Evolutionary conservation across 1,284 basidiomycete genomes (phyloP).

Genomic region (Chalciporus sp.): DNA sequence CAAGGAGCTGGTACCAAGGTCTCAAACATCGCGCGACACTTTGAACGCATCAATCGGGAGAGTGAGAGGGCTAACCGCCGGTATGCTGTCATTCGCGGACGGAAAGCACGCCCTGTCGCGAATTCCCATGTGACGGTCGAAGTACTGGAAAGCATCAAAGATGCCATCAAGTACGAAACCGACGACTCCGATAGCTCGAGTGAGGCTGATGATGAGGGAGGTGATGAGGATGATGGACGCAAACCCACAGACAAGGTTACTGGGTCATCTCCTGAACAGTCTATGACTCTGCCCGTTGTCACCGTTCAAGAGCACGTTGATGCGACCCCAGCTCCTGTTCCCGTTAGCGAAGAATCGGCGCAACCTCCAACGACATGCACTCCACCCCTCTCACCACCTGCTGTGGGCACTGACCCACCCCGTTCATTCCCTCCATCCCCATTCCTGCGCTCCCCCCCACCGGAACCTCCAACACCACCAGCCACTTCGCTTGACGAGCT

Average conservation of each 20-base stretch:
- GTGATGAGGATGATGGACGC: conserved; percentile 62
- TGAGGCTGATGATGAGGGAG: conserved; percentile 88
- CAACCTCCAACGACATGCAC: conserved; percentile 27
- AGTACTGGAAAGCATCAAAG: conserved; percentile 88
- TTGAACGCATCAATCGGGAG: conserved; percentile 71
- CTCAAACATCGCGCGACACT: conserved; percentile 75
- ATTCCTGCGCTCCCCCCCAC: conserved; percentile 44
- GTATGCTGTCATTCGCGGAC: conserved; percentile 82
- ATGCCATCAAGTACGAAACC: conserved; percentile 89
- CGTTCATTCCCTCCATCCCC: conserved; percentile 58
- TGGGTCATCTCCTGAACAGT: conserved; percentile 41
- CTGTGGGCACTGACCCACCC: conserved; percentile 13
- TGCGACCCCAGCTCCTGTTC: conserved; percentile 9
- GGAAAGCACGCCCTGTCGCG: conserved; percentile 90
- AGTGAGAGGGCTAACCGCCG: conserved; percentile 67
- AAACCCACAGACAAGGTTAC: conserved; percentile 31
- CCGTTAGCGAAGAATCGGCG: conserved; percentile 19
- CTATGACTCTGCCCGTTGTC: conserved; percentile 29
- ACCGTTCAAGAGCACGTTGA: conserved; percentile 12
- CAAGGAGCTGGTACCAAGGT: conserved; percentile 61
- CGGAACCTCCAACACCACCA: conserved; percentile 51
- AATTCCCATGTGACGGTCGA: conserved; percentile 89
- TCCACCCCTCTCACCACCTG: conserved; percentile 36
- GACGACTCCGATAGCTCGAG: conserved; percentile 78
- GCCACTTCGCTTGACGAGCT: conserved; percentile 57